A percentile compares a stretch with the other conserved stretches of the same genome.
Conservation (phyloP, 2,329 filamentous ascomycete genomes). For the Colletotrichum neosansevieriae region DNA sequence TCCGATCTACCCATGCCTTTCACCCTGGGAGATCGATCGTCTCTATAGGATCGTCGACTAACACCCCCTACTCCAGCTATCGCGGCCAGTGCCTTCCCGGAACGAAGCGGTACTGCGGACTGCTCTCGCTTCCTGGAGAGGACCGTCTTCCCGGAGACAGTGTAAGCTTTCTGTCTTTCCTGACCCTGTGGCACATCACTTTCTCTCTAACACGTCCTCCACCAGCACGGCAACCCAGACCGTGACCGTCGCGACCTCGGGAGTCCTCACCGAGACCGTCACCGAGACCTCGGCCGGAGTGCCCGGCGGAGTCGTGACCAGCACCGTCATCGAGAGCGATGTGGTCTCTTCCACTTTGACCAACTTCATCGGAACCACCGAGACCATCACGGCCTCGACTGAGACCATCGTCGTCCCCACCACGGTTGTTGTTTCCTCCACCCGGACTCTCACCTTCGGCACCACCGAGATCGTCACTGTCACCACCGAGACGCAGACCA, state of each 20-base stretch:
- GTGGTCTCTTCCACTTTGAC: constrained; percentile 15
- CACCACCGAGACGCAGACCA: constrained; percentile 37
- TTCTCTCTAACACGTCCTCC: constrained; percentile 1
- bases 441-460: constrained; percentile 33
- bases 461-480: constrained; percentile 35
- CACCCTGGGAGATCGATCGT: constrained; percentile 11
- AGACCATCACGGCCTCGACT: constrained; percentile 24
- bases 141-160: constrained; percentile 24
- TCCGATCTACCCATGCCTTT: constrained; percentile 2
- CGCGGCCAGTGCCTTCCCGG: constrained; percentile 29
- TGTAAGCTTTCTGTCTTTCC: constrained; percentile 20
- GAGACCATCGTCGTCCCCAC: constrained; percentile 34
- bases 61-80: constrained; percentile 18
- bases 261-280: constrained; percentile 30
- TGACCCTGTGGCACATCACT: not conserved
- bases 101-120: constrained; percentile 33
- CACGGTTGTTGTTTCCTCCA: constrained; percentile 31
- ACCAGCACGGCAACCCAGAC: constrained; percentile 30
- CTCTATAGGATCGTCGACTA: constrained; percentile 2
- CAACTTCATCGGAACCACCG: constrained; percentile 20
- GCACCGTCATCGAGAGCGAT: constrained; percentile 17
- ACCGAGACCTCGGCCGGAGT: constrained; percentile 11
- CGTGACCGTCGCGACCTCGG: constrained; percentile 27
- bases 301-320: constrained; percentile 25
- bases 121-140: constrained; percentile 30